Percentiles rank a stretch among this genome's conserved stretches.
phyloP scores from a whole-genome alignment of 1,284 basidiomycete species.

The Uromyces viciae-fabae region DNA sequence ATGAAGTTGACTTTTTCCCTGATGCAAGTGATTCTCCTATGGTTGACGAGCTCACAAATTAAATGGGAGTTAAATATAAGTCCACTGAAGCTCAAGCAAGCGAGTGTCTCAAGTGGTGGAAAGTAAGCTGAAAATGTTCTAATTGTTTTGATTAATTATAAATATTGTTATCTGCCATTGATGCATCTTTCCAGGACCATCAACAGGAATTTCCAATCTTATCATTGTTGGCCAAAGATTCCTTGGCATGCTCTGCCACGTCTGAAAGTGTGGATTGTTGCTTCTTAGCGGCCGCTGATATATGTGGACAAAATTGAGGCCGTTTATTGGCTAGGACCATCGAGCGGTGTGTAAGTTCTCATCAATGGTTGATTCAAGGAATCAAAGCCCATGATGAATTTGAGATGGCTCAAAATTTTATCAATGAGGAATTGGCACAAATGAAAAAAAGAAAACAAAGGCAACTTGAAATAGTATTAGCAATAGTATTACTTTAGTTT shows the following conservation, averaged over 20 bases:
- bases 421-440: too few species aligned
- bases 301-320: neutral
- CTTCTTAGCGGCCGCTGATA: neutral
- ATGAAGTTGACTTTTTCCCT: neutral
- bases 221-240: neutral
- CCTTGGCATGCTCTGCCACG: neutral
- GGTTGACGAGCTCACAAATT: neutral
- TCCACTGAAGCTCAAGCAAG: neutral
- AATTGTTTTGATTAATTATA: neutral
- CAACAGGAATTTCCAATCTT: neutral
- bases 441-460: too few species aligned
- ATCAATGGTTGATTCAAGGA: neutral
- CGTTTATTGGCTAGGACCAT: neutral
- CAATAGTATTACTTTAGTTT: too few species aligned
- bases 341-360: neutral
- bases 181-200: neutral
- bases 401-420: neutral
- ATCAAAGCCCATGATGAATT: neutral
- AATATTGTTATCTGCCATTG: neutral
- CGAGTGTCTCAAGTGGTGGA: neutral
- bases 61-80: neutral
- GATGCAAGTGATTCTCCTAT: neutral
- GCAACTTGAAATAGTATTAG: too few species aligned
- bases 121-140: neutral
- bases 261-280: neutral